A percentile compares a stretch with the other conserved stretches of the same genome.
Conservation (phyloP, 2,329 filamentous ascomycete species). For the Monosporascus sp. region DNA sequence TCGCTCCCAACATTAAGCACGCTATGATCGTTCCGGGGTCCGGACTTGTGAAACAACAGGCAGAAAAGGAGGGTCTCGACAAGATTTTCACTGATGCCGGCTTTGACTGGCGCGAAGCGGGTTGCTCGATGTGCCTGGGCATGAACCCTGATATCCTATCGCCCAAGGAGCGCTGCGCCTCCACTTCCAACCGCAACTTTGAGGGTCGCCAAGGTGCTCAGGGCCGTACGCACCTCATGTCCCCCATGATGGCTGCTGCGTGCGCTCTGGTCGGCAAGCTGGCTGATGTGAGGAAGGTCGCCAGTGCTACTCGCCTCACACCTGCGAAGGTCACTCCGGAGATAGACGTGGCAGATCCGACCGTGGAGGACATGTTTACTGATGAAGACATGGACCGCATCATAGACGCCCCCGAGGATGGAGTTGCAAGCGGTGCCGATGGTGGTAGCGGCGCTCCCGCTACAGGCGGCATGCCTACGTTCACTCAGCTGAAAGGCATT, state of each 20-base stretch:
- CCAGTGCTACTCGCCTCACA: not conserved
- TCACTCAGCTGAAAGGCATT: slow-evolving; percentile 77
- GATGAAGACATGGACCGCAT: slow-evolving; percentile 48
- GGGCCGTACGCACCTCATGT: slow-evolving; percentile 92
- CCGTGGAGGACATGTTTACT: slow-evolving; percentile 48
- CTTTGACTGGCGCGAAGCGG: slow-evolving; percentile 97
- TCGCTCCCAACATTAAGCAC: slow-evolving; percentile 83
- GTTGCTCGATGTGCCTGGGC: slow-evolving; percentile 97
- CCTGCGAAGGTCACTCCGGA: slow-evolving; percentile 39
- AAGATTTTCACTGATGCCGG: slow-evolving; percentile 88
- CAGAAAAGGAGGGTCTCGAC: slow-evolving; percentile 87
- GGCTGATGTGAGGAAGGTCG: slow-evolving; percentile 59
- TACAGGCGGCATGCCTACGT: slow-evolving; percentile 71
- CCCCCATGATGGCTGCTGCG: slow-evolving; percentile 92
- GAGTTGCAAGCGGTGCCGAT: slow-evolving; percentile 60
- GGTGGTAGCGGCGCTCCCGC: slow-evolving; percentile 40
- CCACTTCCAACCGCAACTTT: slow-evolving; percentile 95
- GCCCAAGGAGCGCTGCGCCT: slow-evolving; percentile 88
- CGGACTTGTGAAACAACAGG: slow-evolving; percentile 86
- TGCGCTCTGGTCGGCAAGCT: slow-evolving; percentile 87
- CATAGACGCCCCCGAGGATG: slow-evolving; percentile 58
- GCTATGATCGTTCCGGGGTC: slow-evolving; percentile 97
- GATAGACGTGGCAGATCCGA: slow-evolving; percentile 53
- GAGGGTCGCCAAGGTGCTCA: slow-evolving; percentile 92
- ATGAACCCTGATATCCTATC: slow-evolving; percentile 99